phyloP scores from a whole-genome alignment of 192 early-diverging fungal species.

The Linnemannia zychae region DNA sequence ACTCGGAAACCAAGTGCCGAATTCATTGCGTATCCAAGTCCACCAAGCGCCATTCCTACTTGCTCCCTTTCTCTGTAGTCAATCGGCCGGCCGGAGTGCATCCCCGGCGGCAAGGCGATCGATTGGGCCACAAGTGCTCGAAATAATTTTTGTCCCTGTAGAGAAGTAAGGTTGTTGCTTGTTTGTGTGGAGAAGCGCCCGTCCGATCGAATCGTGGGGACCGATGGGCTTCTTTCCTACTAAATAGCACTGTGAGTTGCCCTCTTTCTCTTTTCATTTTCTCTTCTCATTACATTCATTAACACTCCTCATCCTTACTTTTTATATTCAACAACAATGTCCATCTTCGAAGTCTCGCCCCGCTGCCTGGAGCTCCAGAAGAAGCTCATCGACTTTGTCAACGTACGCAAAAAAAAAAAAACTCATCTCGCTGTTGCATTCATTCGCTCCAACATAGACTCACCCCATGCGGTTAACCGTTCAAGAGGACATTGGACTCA shows the following conservation, averaged over 20 bases:
- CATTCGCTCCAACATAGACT: neutral
- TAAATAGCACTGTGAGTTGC: too few species aligned
- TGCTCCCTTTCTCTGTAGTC: neutral
- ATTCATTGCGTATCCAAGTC: neutral
- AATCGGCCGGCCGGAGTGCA: conserved; percentile 1
- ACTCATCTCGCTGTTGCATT: neutral
- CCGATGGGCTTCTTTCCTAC: neutral
- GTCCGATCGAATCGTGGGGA: too few species aligned
- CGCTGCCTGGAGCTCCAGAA: conserved; percentile 68
- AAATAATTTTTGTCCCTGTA: neutral
- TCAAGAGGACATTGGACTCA: neutral
- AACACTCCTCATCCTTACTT: conserved; percentile 2
- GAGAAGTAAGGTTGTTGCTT: neutral
- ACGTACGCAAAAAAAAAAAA: conserved; percentile 66
- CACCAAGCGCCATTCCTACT: neutral
- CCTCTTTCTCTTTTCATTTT: conserved; percentile 9
- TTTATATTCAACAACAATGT: conserved; percentile 23
- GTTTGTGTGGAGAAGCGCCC: too few species aligned
- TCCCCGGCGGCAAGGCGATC: conserved; percentile 25
- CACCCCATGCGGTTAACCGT: neutral
- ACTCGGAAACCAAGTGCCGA: neutral
- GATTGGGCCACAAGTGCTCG: conserved; percentile 16
- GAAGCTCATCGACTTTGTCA: conserved; percentile 70
- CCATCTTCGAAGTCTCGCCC: conserved; percentile 65
- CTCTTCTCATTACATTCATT: conserved; percentile 3